Evolutionary conservation across 495 filamentous ascomycete genomes (phyloP), one percentile per base, ranked within the genome.

Genomic region (Echria macrotheca): DNA sequence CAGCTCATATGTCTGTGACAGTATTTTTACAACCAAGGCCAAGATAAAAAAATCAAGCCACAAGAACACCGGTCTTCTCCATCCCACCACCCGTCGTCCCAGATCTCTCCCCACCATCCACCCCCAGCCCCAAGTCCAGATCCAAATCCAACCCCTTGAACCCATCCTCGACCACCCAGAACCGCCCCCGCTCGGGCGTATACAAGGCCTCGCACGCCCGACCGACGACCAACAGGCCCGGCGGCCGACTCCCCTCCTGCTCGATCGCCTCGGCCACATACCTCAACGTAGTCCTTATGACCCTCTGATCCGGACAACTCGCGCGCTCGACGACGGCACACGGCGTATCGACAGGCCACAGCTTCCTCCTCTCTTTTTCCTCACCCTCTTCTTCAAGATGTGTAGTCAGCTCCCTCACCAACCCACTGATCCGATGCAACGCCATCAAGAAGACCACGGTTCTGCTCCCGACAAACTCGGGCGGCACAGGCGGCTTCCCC

Each of bases 371-470:
- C 14, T 38, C 66, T 52, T 63, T 67, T 18, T 42, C 50, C 28
- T 70, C 69, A 31, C 61, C 60, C n/a, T n/a, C n/a, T n/a, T n/a
- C n/a, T 3, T 57, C 61, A 14, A 63, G 47, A n/a, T 56, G 49
- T 26, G 42, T 50, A 11, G 81, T 85, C 47, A 91, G 64, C 47
- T 83, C 79, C 2, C 71, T 72, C 2, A 96, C 76, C 0, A 98
- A 69, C 4, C 78, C 81, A 12, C 62, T 74, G 1, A 98, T 78
- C 12, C 93, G 79, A 69, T 98, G 93, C 50, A 98, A 69, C 24
- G 89, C 87, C 93, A 98, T 98, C 22, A 98, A 66, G 47, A 96
- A 96, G n/a, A 98, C 85, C 4, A 90, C 87, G 0, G 93, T 98
- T 49, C 89, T 76, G 2, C 77, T 84, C 0, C 68, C 63, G 2